Conservation (phyloP, 2,329 filamentous ascomycete species). For the Trichophyton benhamiae region DNA sequence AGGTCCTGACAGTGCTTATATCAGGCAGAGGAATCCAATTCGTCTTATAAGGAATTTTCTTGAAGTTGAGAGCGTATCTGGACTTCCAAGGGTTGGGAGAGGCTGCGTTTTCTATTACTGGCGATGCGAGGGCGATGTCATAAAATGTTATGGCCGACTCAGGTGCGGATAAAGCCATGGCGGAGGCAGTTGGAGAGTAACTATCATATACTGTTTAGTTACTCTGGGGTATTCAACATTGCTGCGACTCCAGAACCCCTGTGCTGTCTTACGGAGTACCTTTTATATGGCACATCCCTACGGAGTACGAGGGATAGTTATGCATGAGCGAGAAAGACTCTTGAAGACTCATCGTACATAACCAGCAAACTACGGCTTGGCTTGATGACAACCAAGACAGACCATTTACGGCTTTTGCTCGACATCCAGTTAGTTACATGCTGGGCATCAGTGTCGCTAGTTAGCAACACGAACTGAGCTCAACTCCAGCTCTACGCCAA, state of each 20-base stretch:
- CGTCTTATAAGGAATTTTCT: slow-evolving; percentile 37
- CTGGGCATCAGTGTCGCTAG: too few relatives aligned
- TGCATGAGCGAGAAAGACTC: background rate
- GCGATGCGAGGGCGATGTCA: slow-evolving; percentile 34
- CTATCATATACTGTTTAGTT: too few relatives aligned
- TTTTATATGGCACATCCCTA: background rate
- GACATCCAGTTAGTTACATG: too few relatives aligned
- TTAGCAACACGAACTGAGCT: too few relatives aligned
- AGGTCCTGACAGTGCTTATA: slow-evolving; percentile 37
- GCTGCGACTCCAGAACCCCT: too few relatives aligned
- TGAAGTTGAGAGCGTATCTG: slow-evolving; percentile 40
- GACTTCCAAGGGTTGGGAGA: slow-evolving; percentile 43
- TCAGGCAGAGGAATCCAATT: slow-evolving; percentile 44
- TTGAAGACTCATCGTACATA: background rate
- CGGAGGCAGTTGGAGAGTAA: background rate
- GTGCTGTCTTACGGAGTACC: too few relatives aligned
- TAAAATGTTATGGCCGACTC: slow-evolving; percentile 31
- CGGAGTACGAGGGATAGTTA: background rate
- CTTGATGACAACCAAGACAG: too few relatives aligned
- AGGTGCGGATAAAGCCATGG: background rate
- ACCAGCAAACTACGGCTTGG: background rate
- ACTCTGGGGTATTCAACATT: too few relatives aligned
- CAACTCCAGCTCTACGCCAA: too few relatives aligned
- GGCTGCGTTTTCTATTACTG: slow-evolving; percentile 18
- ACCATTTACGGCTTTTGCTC: too few relatives aligned